Base-by-base conservation (phyloP, 768 basidiomycete species). In the Tephrocybe sp. region DNA sequence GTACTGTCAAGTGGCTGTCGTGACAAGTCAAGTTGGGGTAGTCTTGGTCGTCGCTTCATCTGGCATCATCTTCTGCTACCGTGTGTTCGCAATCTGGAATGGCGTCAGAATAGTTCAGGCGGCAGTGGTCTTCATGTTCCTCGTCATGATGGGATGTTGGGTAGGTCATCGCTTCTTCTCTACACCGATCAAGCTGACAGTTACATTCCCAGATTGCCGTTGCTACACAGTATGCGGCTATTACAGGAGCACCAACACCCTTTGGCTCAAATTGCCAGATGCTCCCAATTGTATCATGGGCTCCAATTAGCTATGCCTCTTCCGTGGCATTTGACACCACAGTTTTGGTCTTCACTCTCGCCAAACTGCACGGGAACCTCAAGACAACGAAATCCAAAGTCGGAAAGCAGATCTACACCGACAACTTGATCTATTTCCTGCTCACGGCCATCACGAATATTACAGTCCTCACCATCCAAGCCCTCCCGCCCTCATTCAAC, bases 201-300 rank as follows among this genome's bases (percentile, higher is more conserved):
- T 51, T 15, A 15, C 2, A 20, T 18, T 3, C 21, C 2, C 44
- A 71, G 71, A 61, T 69, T 33, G 65, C 67, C 8, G 66, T 69
- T 11, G 67, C 62, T 4, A 61, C 65, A 28, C 66, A 66, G 32
- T 64, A 66, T 25, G 61, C 50, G 20, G 63, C 65, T 3, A 54
- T 62, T 11, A 54, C 53, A 0, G 64, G 65, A 4, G 59, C 62
- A 17, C 48, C 57, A 28, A 59, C 63, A 2, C 62, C 66, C 11
- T 66, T 69, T 28, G 67, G 66, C 15, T 67, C 66, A 17, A 70
- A 70, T 50, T 73, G 71, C 40, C 61, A 64, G 41, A 65, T 70
- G 55, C 51, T 53, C 12, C 62, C 58, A 7, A 64, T 71, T 23
- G 58, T 66, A 9, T 51, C 59, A 15, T 71, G 70, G 69, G 64